phyloP scores from a whole-genome alignment of 352 stramenopile genomes.

The Peronospora destructor region DNA sequence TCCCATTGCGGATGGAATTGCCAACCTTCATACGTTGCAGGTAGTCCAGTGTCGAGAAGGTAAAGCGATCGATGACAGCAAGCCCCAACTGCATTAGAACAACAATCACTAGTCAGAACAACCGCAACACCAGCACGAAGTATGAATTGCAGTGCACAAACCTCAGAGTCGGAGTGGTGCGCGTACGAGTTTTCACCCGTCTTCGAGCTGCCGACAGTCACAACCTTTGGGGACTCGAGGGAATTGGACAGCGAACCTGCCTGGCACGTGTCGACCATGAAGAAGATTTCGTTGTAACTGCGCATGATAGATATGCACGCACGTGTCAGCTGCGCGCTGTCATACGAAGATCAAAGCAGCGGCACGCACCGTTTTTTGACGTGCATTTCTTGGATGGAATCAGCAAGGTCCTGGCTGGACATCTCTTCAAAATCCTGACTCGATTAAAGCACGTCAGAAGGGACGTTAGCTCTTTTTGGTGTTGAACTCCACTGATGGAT shows the following conservation, averaged over 20 bases:
- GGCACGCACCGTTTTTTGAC: constrained; percentile 73
- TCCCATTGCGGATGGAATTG: constrained; percentile 57
- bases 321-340: background rate
- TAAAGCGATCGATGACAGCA: constrained; percentile 87
- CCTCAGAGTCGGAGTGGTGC: constrained; percentile 81
- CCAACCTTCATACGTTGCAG: constrained; percentile 80
- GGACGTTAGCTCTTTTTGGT: constrained; percentile 4
- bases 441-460: constrained; percentile 2
- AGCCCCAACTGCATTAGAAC: constrained; percentile 49
- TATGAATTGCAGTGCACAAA: constrained; percentile 16
- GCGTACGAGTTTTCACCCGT: constrained; percentile 93
- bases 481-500: constrained; percentile 6
- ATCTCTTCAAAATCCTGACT: constrained; percentile 93
- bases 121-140: background rate
- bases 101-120: background rate
- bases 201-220: constrained; percentile 89
- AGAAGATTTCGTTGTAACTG: constrained; percentile 93
- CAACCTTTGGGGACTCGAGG: constrained; percentile 85
- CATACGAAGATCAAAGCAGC: background rate
- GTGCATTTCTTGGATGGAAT: constrained; percentile 92
- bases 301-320: background rate
- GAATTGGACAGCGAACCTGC: constrained; percentile 89
- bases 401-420: constrained; percentile 90
- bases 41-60: constrained; percentile 85
- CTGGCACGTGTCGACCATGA: constrained; percentile 97